Evolutionary conservation across 176 grass and related monocot species (phyloP).

Genomic region (Rhipidocladum racemiflorum): DNA sequence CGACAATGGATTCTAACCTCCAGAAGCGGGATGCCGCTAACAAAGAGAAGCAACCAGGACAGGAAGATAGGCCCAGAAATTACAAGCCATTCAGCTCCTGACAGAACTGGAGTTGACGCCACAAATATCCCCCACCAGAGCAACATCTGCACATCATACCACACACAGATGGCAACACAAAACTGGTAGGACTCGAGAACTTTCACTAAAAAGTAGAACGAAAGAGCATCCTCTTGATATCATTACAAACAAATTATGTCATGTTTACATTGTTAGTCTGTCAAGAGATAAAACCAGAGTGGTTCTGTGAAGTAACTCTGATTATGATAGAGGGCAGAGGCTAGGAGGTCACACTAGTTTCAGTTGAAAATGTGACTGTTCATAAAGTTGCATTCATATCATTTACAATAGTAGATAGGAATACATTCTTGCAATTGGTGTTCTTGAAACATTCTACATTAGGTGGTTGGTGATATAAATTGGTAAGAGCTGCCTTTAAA

Average conservation of each 20-base stretch:
- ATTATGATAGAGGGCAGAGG: background rate
- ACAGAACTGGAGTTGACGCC: background rate
- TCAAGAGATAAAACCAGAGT: background rate
- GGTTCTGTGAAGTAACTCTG: background rate
- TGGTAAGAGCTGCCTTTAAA: background rate
- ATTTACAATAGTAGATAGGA: background rate
- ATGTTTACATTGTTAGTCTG: background rate
- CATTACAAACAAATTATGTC: background rate
- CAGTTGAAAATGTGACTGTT: background rate
- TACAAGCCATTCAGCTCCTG: slow-evolving; percentile 54
- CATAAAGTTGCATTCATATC: background rate
- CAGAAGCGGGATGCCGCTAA: slow-evolving; percentile 59
- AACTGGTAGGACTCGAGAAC: background rate
- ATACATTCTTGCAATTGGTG: background rate
- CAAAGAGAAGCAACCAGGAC: slow-evolving; percentile 49
- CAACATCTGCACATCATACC: slow-evolving; percentile 35
- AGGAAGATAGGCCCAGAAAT: slow-evolving; percentile 51
- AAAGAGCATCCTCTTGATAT: background rate
- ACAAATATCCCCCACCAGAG: slow-evolving; percentile 51
- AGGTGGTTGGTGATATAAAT: background rate
- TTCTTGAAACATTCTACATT: background rate
- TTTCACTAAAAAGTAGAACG: background rate
- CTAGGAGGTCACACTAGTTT: background rate
- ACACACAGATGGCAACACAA: background rate
- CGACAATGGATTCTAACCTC: slow-evolving; percentile 33